phyloP scores from a whole-genome alignment of 257 asterid genomes.

The Anisodus tanguticus region DNA sequence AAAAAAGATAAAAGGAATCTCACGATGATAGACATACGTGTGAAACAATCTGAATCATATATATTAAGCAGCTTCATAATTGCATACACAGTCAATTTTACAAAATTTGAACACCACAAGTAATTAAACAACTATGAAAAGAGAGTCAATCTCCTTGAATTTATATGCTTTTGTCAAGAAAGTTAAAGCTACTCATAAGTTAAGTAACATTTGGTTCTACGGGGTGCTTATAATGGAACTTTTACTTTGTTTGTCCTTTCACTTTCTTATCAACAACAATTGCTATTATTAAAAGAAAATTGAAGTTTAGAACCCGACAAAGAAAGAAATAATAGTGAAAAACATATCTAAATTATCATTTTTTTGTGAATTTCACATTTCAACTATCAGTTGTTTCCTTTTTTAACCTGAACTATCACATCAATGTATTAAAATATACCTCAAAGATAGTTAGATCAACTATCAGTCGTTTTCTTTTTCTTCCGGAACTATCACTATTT shows the following conservation, averaged over 20 bases:
- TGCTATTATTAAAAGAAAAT: neutral
- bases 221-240: neutral
- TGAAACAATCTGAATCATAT: conserved; percentile 14
- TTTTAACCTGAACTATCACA: too few relatives aligned
- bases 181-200: neutral
- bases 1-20: neutral
- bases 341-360: too few relatives aligned
- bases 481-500: too few relatives aligned
- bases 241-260: neutral
- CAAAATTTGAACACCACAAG: conserved; percentile 15
- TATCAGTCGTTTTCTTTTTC: too few relatives aligned
- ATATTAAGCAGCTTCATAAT: neutral
- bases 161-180: neutral
- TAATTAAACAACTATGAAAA: neutral
- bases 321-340: too few relatives aligned
- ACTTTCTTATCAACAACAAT: neutral
- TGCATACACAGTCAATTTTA: neutral
- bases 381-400: too few relatives aligned
- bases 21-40: neutral
- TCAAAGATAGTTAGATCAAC: too few relatives aligned
- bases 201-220: neutral
- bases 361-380: too few relatives aligned
- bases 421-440: too few relatives aligned
- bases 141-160: neutral
- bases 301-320: neutral